Base-by-base conservation (phyloP, 2,329 filamentous ascomycete genomes). In the Nannizziopsis barbatae region DNA sequence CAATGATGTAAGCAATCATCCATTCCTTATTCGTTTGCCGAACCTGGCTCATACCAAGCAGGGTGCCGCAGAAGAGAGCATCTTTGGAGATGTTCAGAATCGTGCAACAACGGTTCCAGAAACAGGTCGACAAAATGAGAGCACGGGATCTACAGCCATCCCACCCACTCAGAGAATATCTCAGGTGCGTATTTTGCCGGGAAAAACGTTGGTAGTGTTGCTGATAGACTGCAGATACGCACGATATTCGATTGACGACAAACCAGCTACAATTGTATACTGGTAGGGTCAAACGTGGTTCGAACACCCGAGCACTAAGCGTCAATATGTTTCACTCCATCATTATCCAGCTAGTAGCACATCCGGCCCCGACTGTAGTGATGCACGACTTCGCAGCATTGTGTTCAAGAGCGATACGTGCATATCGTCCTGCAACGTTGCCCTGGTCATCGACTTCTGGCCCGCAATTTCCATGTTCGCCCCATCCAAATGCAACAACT, bases 381-480 rank as follows among this genome's bases (percentile, higher is more conserved):
- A 87, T 77, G 15, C 68, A 67, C 49, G 65, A 69, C 3, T 72
- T 62, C 12, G 74, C 67, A 59, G 75, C 66, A 58, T 74, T 7
- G 22, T 27, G 73, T 54, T 72, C 74, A 40, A 79, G 75, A 17
- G 75, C 74, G 59, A 93, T 76, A 50, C 77, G 68, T 60, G 83
- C 88, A 72, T 76, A 86, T 51, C 72, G 73, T 8, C 76, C 82
- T 54, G 81, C 83, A 40, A 88, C 80, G 64, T 85, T 78, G 43
- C 79, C 80, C 52, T 75, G 70, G 14, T 74, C 69, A 52, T 80
- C 77, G 10, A 69, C 71, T 37, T 75, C 71, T 32, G 79, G 77
- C 2, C 92, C 92, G 63, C 92, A 98, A 63, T 98, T 98, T 1
- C 92, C 92, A 67, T 98, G 92, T 66, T 96, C 90, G 1, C 88